Base-by-base conservation (phyloP, 2,329 filamentous ascomycete species). In the Metarhizium brunneum region DNA sequence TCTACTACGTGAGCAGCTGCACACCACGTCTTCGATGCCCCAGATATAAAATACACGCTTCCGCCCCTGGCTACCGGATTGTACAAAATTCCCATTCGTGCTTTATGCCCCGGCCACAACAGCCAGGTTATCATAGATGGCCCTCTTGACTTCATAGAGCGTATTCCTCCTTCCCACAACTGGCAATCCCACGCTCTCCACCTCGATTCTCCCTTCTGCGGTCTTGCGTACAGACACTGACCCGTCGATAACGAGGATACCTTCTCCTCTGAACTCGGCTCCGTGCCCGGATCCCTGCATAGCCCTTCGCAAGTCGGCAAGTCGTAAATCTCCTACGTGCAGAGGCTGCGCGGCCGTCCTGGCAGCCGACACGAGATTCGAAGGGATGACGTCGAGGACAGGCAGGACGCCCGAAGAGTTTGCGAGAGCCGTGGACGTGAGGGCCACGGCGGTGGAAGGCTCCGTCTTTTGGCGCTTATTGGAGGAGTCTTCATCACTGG, bases 181-280 rank as follows among this genome's bases (percentile, higher is more conserved):
- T 29, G 68, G 69, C 60, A 72, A 53, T 1, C 84, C 87, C 5
- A 87, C 83, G 57, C 86, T 87, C 73, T 96, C 92, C 18, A 96
- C 84, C 71, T 95, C 92, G 64, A 96, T 90, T 62, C 82, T 85
- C 0, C 92, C 92, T n/a, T 87, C 87, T 1, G 84, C 86, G 50
- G 87, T 89, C 76, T 99, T 97, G 58, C 90, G 80, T 49, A 99
- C 91, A 4, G 91, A 88, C 6, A 97, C 92, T 10, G 83, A 82
- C 2, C 90, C 88, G 67, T 97, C 92, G 55, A 99, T 86, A 10
- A 99, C 80, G 56, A 99, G 76, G 8, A 88, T 95, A 59, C 94
- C 94, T 71, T 97, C 92, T 52, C 94, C 94, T 52, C 90, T 81
- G 70, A 97, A 96, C 69, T 96, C 94, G 1, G 92, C 92, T 14